Base-by-base conservation (phyloP, 305 asterid genomes). In the Andrographis paniculata region DNA sequence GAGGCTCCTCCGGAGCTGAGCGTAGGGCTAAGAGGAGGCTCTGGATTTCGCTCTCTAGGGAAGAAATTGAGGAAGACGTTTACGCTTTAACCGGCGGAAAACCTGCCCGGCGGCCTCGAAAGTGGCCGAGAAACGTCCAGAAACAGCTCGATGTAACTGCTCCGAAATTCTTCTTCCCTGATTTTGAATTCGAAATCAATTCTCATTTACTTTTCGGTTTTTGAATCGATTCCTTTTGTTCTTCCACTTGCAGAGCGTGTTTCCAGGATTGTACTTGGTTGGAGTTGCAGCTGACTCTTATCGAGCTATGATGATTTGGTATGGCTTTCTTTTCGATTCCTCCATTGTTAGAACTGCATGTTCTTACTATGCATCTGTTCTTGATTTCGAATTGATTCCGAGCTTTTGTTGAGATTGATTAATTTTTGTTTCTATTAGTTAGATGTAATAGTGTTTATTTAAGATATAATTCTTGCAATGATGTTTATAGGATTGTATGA, bases 41-140 rank as follows among this genome's bases (percentile, higher is more conserved):
- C 12, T 84, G 89, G 95, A 72, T 84, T 65, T 79, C 95, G 27
- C 67, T 88, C 5, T 75, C 95, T 16, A 78, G 50, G 53, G 95
- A 82, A 45, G 97, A 88, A 71, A 88, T 88, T 43, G 97, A 88
- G 28, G 97, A 88, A 57, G 97, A 88, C 53, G 59, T 88, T 31
- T 88, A 81, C 30, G 69, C 97, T 27, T 35, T 84, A 60, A 84
- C 97, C 12, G 94, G 97, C 27, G 74, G 78, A 15, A 70, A 72
- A 46, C 95, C 97, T 41, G 42, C 89, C 18, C 81, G 95, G 18
- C 56, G 84, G 51, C 95, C 97, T 14, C 79, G 59, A 56, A 84
- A 72, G 53, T 68, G 97, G 58, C 78, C 93, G 10, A 81, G 60
- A 60, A 73, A 45, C 56, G 71, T 82, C 27, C 94, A 84, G 77